Base-by-base conservation (phyloP, 306 rosid genomes). In the Pyrus pyrifolia region DNA sequence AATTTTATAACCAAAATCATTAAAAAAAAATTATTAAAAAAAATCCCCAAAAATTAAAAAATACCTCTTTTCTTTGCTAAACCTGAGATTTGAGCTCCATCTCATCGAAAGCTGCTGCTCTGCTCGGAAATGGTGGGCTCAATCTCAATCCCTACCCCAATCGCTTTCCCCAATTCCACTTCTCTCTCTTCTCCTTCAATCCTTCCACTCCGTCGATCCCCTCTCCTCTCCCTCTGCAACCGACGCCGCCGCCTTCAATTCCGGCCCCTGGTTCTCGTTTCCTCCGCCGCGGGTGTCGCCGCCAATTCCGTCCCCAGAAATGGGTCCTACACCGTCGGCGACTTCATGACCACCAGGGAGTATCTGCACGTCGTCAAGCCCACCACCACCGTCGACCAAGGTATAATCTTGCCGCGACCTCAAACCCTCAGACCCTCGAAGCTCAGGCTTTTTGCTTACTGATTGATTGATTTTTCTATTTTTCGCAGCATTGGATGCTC, bases 331-430 rank as follows among this genome's bases (percentile, higher is more conserved):
- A 89, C 80, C 0, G 97, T 95, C 83, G 90, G 96, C 13, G 97
- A 95, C 81, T 90, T 95, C 85, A 95, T 95, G 99, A 90, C 99
- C 15, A 87, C 78, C 66, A 95, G 70, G 83, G 88, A 88, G 30
- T 15, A 80, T 61, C 82, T 95, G 55, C 86, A 81, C 23, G 97
- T 87, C 72, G 99, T 87, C 51, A 92, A 83, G 77, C 82, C 91
- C 71, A 74, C 93, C 59, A 90, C 97, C 6, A 88, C 92, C 60
- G 97, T 92, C 65, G 93, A 92, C 68, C 90, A 92, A 89, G 99
- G 99, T 87, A 70, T 79, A 25, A 5, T 25, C 45, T 45, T 78
- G 30, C 8, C 9, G 3, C 8, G 3, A 58, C 3, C 69, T 59
- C 68, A 0, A 21, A 31, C 25, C 23, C 27, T 9, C 19, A 10